Conservation (phyloP, 169 alveolate genomes). For the Perkinsus olseni region DNA sequence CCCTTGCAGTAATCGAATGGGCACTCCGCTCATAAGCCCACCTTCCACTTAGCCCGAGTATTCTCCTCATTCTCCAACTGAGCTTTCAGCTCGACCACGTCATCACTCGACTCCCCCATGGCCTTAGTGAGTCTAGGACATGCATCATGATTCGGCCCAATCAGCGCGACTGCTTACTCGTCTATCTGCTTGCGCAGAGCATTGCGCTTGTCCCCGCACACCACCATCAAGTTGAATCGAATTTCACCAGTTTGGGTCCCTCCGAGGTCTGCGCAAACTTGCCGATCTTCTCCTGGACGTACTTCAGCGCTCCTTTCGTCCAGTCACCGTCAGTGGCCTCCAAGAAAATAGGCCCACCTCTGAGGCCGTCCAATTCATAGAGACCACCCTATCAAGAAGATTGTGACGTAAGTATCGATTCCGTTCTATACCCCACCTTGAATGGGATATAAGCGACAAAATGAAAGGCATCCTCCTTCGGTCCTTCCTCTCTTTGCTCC, state of each 20-base stretch:
- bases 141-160: neutral
- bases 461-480: conserved; percentile 78
- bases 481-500: conserved; percentile 35
- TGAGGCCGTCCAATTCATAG: neutral
- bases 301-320: neutral
- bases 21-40: neutral
- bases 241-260: conserved; percentile 7
- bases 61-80: conserved; percentile 10
- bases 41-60: conserved; percentile 24
- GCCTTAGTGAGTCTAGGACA: neutral
- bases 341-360: neutral
- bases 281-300: neutral
- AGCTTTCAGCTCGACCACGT: neutral
- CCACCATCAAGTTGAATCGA: conserved; percentile 30
- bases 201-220: conserved; percentile 19
- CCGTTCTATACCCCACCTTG: conserved; percentile 32
- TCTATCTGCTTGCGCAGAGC: neutral
- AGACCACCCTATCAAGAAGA: neutral
- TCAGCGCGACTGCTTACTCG: neutral
- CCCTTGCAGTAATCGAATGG: no score
- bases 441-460: conserved; percentile 71
- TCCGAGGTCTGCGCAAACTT: neutral
- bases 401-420: conserved; percentile 1
- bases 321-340: neutral
- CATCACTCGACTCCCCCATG: neutral